Evolutionary conservation across 2,329 filamentous ascomycete species (phyloP).

Genomic region (Colletotrichum destructivum): DNA sequence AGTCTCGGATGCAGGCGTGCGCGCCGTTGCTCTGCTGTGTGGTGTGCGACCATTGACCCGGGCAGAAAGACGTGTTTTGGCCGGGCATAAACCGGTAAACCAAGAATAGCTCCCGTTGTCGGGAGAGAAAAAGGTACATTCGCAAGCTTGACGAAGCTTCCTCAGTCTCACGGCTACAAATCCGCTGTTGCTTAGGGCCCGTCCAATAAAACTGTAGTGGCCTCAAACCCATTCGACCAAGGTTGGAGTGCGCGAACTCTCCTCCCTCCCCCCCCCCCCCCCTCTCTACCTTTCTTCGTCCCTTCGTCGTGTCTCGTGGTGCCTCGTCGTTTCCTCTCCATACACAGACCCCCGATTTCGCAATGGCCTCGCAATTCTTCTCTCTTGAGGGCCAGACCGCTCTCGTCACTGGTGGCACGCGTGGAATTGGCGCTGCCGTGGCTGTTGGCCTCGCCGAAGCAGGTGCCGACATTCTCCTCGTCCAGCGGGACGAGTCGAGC

Average conservation of each 20-base stretch:
- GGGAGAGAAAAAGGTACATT: not conserved
- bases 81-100: slow-evolving; percentile 11
- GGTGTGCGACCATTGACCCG: not conserved
- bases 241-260: not conserved
- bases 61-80: not conserved
- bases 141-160: slow-evolving; percentile 14
- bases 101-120: not conserved
- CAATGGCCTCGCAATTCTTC: slow-evolving; percentile 61
- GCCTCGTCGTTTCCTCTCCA: not conserved
- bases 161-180: not conserved
- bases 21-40: not conserved
- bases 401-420: slow-evolving; percentile 70
- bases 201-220: slow-evolving; percentile 10
- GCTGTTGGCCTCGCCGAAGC: slow-evolving; percentile 72
- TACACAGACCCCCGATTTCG: not conserved
- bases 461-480: slow-evolving; percentile 69
- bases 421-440: slow-evolving; percentile 71
- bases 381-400: slow-evolving; percentile 71
- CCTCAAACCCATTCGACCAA: not conserved
- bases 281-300: not conserved
- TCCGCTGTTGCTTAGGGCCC: not conserved
- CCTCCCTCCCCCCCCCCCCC: not conserved
- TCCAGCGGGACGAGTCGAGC: slow-evolving; percentile 63
- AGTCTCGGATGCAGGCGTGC: not conserved
- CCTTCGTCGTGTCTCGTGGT: not conserved